A percentile compares a stretch with the other conserved stretches of the same genome.
Conservation (phyloP, 257 asterid species). For the Solanum pinnatisectum region DNA sequence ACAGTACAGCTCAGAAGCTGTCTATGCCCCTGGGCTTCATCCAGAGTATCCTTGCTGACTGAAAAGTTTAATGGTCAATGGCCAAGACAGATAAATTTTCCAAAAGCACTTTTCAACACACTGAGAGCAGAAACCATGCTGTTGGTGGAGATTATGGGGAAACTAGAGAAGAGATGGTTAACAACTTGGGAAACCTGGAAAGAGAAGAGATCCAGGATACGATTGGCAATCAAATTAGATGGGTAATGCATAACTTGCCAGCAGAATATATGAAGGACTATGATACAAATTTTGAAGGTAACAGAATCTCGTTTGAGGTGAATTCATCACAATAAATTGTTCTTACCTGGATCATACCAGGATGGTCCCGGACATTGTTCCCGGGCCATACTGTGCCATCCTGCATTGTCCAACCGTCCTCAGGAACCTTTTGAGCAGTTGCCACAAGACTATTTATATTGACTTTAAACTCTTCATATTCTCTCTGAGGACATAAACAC, state of each 20-base stretch:
- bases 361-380: conserved; percentile 84
- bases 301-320: background rate
- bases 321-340: background rate
- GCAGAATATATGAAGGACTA: background rate
- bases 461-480: conserved; percentile 87
- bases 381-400: conserved; percentile 98
- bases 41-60: background rate
- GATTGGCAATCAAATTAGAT: background rate
- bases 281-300: background rate
- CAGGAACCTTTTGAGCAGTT: conserved; percentile 76
- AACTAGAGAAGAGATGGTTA: background rate
- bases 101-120: background rate
- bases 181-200: background rate
- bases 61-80: background rate
- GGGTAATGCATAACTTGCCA: background rate
- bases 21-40: background rate
- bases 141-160: background rate
- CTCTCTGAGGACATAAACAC: conserved; percentile 46
- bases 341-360: conserved; percentile 95
- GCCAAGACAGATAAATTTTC: background rate
- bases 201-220: background rate
- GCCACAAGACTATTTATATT: conserved; percentile 65
- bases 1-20: background rate
- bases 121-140: background rate
- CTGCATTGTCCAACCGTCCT: conserved; percentile 96